phyloP scores from a whole-genome alignment of 2,329 filamentous ascomycete genomes.

The Geoglossum cookeanum region DNA sequence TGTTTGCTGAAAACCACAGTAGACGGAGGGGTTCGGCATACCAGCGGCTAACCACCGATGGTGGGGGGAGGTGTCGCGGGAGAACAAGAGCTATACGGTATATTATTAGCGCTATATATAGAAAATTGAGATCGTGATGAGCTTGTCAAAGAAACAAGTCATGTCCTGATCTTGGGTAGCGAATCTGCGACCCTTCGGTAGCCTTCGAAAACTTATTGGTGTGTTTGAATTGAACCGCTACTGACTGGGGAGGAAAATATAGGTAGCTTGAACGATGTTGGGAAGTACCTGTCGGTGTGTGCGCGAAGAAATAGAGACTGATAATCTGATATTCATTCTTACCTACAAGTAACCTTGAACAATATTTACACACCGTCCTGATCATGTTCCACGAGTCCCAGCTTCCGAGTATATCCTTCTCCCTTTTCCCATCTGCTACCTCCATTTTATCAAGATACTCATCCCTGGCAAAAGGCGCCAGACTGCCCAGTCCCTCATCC shows the following conservation, averaged over 20 bases:
- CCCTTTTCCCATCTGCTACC: slow-evolving; percentile 19
- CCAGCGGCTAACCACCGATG: slow-evolving; percentile 44
- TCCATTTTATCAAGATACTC: slow-evolving; percentile 15
- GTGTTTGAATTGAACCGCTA: background rate
- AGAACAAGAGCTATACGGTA: slow-evolving; percentile 32
- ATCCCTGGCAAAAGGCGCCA: slow-evolving; percentile 28
- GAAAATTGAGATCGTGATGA: background rate
- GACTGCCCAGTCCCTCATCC: slow-evolving; percentile 29
- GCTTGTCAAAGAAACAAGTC: background rate
- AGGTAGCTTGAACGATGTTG: background rate
- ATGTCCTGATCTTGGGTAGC: background rate
- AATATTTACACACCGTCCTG: slow-evolving; percentile 70
- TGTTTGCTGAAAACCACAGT: slow-evolving; percentile 32
- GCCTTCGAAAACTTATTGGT: background rate
- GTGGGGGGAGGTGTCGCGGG: slow-evolving; percentile 38
- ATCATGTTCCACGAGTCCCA: slow-evolving; percentile 95
- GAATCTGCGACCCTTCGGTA: background rate
- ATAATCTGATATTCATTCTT: slow-evolving; percentile 23
- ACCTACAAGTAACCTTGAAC: slow-evolving; percentile 65
- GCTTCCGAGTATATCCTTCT: slow-evolving; percentile 52
- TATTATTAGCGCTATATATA: background rate
- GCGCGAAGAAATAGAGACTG: background rate
- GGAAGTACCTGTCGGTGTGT: slow-evolving; percentile 3
- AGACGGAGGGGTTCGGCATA: slow-evolving; percentile 49
- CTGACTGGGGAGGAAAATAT: background rate